These are phyloP conservation scores for Megacollybia marginata DNA, from an alignment of 768 basidiomycete genomes.

Conservation along the genomic window DNA sequence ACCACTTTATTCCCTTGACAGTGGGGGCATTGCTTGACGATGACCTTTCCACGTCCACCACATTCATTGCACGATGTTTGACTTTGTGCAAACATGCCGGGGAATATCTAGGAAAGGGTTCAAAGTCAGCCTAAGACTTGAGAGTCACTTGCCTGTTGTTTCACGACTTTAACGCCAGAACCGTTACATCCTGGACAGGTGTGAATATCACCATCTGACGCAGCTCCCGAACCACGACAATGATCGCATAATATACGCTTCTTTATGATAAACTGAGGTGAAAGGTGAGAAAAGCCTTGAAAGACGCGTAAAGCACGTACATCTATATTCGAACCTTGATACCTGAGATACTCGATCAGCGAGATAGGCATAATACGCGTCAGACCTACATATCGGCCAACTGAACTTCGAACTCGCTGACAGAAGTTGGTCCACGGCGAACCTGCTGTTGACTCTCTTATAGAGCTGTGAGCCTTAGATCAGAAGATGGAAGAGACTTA, in stretches of 20 bases:
- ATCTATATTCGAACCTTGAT: conserved; percentile 81
- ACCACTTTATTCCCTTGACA: conserved; percentile 79
- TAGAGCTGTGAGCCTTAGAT: background rate
- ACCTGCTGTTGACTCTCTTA: conserved; percentile 52
- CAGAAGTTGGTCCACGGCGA: conserved; percentile 66
- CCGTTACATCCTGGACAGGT: conserved; percentile 83
- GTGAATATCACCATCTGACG: conserved; percentile 82
- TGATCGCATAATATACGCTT: conserved; percentile 94
- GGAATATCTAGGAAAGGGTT: conserved; percentile 55
- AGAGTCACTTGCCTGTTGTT: conserved; percentile 54
- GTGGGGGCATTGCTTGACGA: conserved; percentile 72
- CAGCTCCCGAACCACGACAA: conserved; percentile 93
- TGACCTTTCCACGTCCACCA: conserved; percentile 73
- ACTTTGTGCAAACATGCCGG: conserved; percentile 90
- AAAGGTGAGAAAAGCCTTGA: conserved; percentile 4
- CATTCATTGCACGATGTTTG: conserved; percentile 83
- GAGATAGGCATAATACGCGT: background rate
- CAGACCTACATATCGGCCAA: conserved; percentile 71
- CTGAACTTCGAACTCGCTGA: conserved; percentile 80
- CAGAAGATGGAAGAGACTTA: conserved; percentile 26
- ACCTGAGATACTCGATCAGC: conserved; percentile 35
- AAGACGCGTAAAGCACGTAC: conserved; percentile 32
- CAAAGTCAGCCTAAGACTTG: background rate
- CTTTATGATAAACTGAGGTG: conserved; percentile 77
- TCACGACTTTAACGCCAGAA: conserved; percentile 73